These are phyloP conservation scores for Oenanthe sinensis DNA, from an alignment of 129 eudicot species.

Conservation along the genomic window DNA sequence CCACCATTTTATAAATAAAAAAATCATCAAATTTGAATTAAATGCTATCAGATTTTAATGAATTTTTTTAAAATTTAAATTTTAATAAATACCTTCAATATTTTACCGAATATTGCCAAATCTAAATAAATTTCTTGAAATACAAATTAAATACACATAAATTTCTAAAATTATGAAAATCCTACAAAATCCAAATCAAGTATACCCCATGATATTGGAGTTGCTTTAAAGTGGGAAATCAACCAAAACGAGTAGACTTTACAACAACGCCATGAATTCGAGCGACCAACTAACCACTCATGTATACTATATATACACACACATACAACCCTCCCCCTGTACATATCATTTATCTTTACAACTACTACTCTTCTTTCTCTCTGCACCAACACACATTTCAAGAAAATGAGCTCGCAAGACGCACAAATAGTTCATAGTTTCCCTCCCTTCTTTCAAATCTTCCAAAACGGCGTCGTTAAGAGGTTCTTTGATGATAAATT, in stretches of 20 bases:
- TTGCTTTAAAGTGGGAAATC: background rate
- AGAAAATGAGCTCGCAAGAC: background rate
- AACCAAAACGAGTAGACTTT: background rate
- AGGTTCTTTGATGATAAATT: background rate
- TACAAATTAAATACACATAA: too few species aligned
- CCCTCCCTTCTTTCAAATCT: background rate
- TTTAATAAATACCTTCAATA: too few species aligned
- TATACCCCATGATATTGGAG: too few species aligned
- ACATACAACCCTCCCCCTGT: background rate
- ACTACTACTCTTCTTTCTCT: too few species aligned
- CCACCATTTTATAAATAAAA: too few species aligned
- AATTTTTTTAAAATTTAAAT: too few species aligned
- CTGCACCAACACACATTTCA: background rate
- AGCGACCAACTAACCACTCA: background rate
- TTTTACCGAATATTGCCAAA: too few species aligned
- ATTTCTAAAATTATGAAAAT: too few species aligned
- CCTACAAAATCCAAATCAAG: too few species aligned
- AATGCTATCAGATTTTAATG: too few species aligned
- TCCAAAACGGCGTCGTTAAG: background rate
- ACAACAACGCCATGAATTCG: background rate
- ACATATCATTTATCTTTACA: background rate
- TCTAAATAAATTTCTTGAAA: too few species aligned
- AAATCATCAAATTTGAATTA: too few species aligned
- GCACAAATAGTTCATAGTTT: background rate
- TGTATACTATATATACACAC: background rate